A percentile compares a stretch with the other conserved stretches of the same genome.
phyloP scores from a whole-genome alignment of 768 basidiomycete species.

The Mycena rebaudengoi region DNA sequence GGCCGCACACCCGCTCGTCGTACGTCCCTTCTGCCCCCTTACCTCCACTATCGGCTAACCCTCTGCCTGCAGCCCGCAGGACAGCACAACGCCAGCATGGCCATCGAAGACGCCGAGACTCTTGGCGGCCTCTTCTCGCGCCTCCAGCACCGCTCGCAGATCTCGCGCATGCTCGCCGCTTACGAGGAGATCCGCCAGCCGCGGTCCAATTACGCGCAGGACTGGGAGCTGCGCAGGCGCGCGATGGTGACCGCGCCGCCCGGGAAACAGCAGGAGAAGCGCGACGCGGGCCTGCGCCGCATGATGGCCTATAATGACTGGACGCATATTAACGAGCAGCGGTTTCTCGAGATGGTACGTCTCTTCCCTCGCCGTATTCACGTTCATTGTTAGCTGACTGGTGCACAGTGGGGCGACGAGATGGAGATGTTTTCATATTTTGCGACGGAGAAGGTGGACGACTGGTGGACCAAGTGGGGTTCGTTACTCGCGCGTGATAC shows the following conservation, averaged over 20 bases:
- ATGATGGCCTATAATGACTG: constrained; percentile 42
- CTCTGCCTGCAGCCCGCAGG: constrained; percentile 57
- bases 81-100: constrained; percentile 58
- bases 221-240: constrained; percentile 56
- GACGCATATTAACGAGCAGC: constrained; percentile 55
- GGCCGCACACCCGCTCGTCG: constrained; percentile 66
- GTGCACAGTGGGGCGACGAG: constrained; percentile 55
- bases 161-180: constrained; percentile 59
- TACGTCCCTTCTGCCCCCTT: constrained; percentile 27
- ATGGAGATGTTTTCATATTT: constrained; percentile 59
- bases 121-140: constrained; percentile 67
- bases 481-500: constrained; percentile 37
- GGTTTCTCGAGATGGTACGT: constrained; percentile 46
- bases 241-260: constrained; percentile 51
- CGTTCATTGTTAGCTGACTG: neutral
- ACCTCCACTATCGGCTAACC: neutral
- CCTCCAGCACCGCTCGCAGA: constrained; percentile 54
- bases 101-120: constrained; percentile 70
- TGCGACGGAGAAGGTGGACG: constrained; percentile 64
- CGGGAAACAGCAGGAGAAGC: constrained; percentile 52
- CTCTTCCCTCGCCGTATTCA: neutral
- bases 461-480: constrained; percentile 69
- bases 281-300: constrained; percentile 52
- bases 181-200: constrained; percentile 67
- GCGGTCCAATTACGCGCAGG: constrained; percentile 55